Evolutionary conservation across 306 rosid genomes (phyloP), one percentile per base, ranked within the genome.

Genomic region (Prunus padus): DNA sequence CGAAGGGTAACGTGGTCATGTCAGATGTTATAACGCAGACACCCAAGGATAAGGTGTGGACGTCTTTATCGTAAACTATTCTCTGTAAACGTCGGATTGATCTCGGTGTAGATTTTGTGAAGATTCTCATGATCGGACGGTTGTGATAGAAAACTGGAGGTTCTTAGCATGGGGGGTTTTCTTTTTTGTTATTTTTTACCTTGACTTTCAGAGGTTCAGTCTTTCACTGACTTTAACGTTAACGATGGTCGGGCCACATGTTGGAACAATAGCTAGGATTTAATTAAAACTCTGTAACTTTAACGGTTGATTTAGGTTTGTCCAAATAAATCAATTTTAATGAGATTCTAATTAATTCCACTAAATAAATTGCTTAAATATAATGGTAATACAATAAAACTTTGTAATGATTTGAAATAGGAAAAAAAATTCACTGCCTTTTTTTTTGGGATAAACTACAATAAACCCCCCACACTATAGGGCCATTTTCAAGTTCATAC

Each of bases 221-320:
- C 7, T 63, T 46, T 71, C 89, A 56, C 87, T 77, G 40, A 82
- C 49, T 77, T 80, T 67, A 23, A 82, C 33, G 80, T 20, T 25
- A 69, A 64, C 69, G 14, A 55, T 22, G 76, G 76, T 75, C 65
- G 66, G 82, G 50, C 73, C 83, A 72, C 73, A 85, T 80, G 83
- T 67, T 62, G 52, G 10, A 76, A 45, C 1, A 1, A 46, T 33
- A 26, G 46, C 0, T 3, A 1, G 4, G 13, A 0, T 7, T 22
- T 20, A 33, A 33, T 33, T 33, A 33, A 5, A 5, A 2, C 46
- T 45, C 47, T 65, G 28, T 15, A 4, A 50, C 46, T 63, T 45
- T 65, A 22, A 54, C 68, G 15, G 57, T 63, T 55, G 55, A 22
- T 72, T 20, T 10, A 11, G 47, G 4, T 11, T 68, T 71, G 75